Evolutionary conservation across 1,284 basidiomycete genomes (phyloP).

Genomic region (Pascua sp.): DNA sequence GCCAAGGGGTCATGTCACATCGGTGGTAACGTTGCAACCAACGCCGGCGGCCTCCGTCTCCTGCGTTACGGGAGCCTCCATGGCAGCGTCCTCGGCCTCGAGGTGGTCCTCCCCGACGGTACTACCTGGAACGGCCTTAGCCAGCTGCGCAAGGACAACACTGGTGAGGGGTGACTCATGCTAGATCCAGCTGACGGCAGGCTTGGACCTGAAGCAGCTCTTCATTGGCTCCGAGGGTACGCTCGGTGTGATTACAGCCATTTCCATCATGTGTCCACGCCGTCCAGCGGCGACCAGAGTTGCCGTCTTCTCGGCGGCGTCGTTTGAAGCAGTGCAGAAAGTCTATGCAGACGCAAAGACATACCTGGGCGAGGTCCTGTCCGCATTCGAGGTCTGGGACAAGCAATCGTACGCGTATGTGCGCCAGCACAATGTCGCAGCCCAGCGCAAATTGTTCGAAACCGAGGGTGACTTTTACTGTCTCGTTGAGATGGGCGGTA

Average conservation of each 20-base stretch:
- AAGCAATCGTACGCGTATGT: constrained; percentile 73
- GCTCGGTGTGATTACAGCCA: constrained; percentile 86
- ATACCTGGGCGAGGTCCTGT: constrained; percentile 84
- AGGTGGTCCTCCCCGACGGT: constrained; percentile 90
- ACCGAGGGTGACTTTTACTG: constrained; percentile 77
- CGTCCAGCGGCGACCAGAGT: constrained; percentile 60
- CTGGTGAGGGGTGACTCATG: constrained; percentile 57
- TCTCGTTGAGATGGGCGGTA: constrained; percentile 82
- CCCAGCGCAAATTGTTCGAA: constrained; percentile 42
- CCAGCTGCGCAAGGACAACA: constrained; percentile 84
- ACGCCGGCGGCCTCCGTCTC: constrained; percentile 86
- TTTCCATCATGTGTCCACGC: constrained; percentile 86
- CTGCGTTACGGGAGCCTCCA: constrained; percentile 88
- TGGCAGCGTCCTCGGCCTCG: constrained; percentile 84
- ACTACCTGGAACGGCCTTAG: constrained; percentile 75
- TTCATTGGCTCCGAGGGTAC: constrained; percentile 98
- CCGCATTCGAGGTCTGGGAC: constrained; percentile 92
- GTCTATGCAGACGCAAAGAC: constrained; percentile 53
- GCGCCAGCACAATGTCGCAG: constrained; percentile 26
- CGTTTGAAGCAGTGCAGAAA: constrained; percentile 51
- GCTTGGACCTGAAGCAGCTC: constrained; percentile 95
- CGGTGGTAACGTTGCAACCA: constrained; percentile 90
- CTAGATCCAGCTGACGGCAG: constrained; percentile 46
- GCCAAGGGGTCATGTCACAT: constrained; percentile 98
- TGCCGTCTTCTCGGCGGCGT: constrained; percentile 52